Evolutionary conservation across 352 stramenopile species (phyloP), one percentile per base, ranked within the genome.

Genomic region (Peronospora tabacina): DNA sequence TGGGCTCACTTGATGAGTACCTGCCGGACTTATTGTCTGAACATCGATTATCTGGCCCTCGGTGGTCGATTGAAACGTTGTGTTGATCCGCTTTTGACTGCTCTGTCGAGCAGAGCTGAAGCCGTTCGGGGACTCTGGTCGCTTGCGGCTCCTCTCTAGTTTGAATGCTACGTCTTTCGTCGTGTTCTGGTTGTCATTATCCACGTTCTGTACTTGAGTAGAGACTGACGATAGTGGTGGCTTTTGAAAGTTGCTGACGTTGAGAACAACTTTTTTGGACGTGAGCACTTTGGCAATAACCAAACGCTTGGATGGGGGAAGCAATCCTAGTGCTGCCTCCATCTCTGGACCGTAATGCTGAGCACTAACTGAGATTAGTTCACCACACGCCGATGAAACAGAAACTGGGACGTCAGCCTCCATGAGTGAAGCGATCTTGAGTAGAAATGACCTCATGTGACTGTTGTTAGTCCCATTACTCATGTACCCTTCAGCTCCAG

Each of bases 361-460:
- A 8, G 65, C 68, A 2, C 60, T 56, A 7, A 80, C 49, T 34
- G 72, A 62, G 5, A 90, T 48, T 1, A 90, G 59, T n/a, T 85
- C 70, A 2, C 75, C 58, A 55, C 73, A 85, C 0, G 71, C 74
- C 20, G 60, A 70, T 16, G 69, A 63, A 7, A 87, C 66, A 13
- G 77, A 69, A 28, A 89, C 69, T 0, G 80, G 77, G 3, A 61
- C 54, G 37, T 93, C 82, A 16, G 54, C 44, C 51, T 89, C 73
- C 50, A 87, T 53, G 5, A 87, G 61, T 8, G 86, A 69, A 32
- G 72, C 75, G 15, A 90, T 64, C 46, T 86, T 89, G 5, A 71
- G 69, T 24, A 93, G 52, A 33, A 93, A 73, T 7, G 62, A 61
- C 11, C 77, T 77, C 69, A 90, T 84, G 48, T 84, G 66, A 24